phyloP scores from a whole-genome alignment of 805 yeast species.

The Debaryomyces tyrocola region DNA sequence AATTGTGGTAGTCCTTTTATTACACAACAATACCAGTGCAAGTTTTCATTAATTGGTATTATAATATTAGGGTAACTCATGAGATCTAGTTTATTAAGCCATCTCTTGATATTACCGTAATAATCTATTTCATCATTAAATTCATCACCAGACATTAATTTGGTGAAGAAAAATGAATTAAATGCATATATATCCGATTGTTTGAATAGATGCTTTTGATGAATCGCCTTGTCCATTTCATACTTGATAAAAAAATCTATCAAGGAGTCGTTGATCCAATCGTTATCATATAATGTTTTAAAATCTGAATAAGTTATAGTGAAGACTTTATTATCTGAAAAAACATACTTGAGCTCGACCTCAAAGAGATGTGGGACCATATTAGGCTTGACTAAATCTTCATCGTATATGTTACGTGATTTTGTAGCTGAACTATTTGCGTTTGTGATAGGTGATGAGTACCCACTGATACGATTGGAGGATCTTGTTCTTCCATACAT shows the following conservation, averaged over 20 bases:
- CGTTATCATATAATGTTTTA: slow-evolving; percentile 72
- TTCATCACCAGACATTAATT: slow-evolving; percentile 41
- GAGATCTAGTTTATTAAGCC: slow-evolving; percentile 72
- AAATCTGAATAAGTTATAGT: slow-evolving; percentile 70
- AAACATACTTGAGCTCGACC: slow-evolving; percentile 42
- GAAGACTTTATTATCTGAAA: slow-evolving; percentile 54
- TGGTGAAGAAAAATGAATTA: slow-evolving; percentile 82
- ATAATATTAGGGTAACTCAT: slow-evolving; percentile 59
- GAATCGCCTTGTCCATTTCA: slow-evolving; percentile 42
- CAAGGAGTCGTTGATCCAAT: slow-evolving; percentile 87
- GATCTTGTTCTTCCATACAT: slow-evolving; percentile 3
- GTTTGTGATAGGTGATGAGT: neutral
- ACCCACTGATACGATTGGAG: neutral
- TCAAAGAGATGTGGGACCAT: neutral
- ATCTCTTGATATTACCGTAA: slow-evolving; percentile 66
- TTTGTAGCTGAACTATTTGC: no score
- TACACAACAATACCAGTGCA: slow-evolving; percentile 88
- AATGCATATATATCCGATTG: slow-evolving; percentile 55
- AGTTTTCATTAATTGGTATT: slow-evolving; percentile 76
- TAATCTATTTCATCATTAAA: slow-evolving; percentile 28
- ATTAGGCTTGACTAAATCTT: neutral
- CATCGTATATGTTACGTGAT: neutral
- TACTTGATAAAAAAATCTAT: slow-evolving; percentile 80
- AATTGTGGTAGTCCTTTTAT: slow-evolving; percentile 53
- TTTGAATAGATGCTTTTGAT: slow-evolving; percentile 16